Base-by-base conservation (phyloP, 805 yeast species). In the Zygotorulaspora chibaensis region DNA sequence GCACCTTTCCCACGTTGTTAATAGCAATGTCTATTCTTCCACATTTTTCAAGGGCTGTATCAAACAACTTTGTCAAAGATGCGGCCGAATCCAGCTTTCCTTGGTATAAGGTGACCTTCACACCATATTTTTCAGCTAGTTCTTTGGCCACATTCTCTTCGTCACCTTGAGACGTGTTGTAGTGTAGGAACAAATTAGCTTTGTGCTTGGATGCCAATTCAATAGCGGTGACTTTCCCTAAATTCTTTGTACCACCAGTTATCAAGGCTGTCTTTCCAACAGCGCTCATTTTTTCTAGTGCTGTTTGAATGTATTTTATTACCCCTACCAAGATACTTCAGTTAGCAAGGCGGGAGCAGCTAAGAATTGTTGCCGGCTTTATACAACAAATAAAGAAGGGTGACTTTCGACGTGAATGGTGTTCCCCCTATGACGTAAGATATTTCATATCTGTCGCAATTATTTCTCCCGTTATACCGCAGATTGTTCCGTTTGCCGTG, bases 1-100 rank as follows among this genome's bases (percentile, higher is more conserved):
- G 67, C 17, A 82, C 87, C 72, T 66, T 77, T 43, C 87, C 87
- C 33, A 80, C 81, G 52, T 79, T 80, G 66, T 81, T 81, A 55
- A 82, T 70, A n/a, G 86, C 87, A 57, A 77, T 71, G 55, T 82
- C 84, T 51, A 79, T 66, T 16, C 65, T 57, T 30, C 83, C 83
- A 46, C 79, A 73, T 34, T 65, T 61, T 11, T 59, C 48, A 43
- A 67, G 66, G 7, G 80, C 77, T 9, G 61, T 63, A 13, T 63
- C 72, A 54, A 82, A 81, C 43, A 81, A 62, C 25, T 67, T 62
- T 16, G 64, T 59, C 29, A 72, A 66, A 9, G 72, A 77, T 0
- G 53, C 64, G 38, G 77, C 79, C 2, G 57, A 55, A 20, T 69
- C 62, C 40, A 79, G 63, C 35, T 69, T 68, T 13, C 74, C 77